These are phyloP conservation scores for Melampsora abietis-canadensis DNA, from an alignment of 1,284 basidiomycete genomes.

Conservation along the genomic window DNA sequence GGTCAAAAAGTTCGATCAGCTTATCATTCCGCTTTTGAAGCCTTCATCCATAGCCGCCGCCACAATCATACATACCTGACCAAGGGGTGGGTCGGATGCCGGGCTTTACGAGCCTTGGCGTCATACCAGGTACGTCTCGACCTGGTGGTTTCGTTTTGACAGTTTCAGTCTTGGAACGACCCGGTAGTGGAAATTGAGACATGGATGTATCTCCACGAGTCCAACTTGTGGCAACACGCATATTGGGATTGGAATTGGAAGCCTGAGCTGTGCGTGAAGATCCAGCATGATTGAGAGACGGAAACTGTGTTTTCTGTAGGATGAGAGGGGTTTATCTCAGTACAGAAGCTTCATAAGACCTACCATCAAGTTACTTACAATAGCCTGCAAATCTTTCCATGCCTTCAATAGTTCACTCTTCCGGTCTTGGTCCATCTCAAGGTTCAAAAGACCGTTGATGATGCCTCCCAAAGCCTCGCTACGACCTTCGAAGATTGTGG, in stretches of 20 bases:
- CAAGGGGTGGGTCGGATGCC: neutral
- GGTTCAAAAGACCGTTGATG: conserved; percentile 71
- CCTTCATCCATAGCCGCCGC: too few species aligned
- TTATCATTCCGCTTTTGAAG: neutral
- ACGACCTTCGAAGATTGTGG: conserved; percentile 74
- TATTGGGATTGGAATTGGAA: neutral
- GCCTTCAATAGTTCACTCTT: conserved; percentile 68
- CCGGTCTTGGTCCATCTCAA: conserved; percentile 69
- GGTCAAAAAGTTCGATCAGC: neutral
- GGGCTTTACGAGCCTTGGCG: neutral
- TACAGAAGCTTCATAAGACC: neutral
- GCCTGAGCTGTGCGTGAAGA: conserved; percentile 1
- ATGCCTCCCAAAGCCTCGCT: conserved; percentile 73
- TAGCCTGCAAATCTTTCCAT: conserved; percentile 78
- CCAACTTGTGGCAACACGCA: neutral
- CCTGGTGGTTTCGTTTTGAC: neutral
- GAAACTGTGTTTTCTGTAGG: conserved; percentile 33
- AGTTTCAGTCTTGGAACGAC: neutral
- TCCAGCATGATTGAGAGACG: conserved; percentile 24
- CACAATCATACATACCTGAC: neutral
- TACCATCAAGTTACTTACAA: conserved; percentile 59
- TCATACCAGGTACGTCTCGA: neutral
- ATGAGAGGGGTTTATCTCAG: neutral
- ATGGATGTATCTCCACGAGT: neutral
- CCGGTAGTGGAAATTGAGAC: neutral